Evolutionary conservation across 768 basidiomycete species (phyloP).

Genomic region (Tephrocybe sp.): DNA sequence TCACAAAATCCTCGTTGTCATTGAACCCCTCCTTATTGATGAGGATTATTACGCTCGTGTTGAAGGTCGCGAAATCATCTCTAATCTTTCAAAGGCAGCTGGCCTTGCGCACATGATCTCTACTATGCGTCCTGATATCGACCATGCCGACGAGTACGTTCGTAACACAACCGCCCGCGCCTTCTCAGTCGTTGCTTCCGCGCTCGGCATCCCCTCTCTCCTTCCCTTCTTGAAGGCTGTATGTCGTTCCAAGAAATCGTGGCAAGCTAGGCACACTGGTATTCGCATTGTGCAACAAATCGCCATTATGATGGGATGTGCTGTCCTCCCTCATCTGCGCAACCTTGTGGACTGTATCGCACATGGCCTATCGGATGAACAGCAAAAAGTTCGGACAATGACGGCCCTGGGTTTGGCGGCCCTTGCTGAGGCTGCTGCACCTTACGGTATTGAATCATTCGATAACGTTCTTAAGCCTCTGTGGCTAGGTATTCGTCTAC

Average conservation of each 20-base stretch:
- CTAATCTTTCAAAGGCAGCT: conserved; percentile 96
- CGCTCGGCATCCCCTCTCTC: conserved; percentile 94
- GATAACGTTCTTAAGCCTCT: conserved; percentile 94
- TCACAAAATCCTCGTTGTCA: conserved; percentile 99
- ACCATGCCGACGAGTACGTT: conserved; percentile 98
- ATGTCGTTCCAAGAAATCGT: conserved; percentile 98
- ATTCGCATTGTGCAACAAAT: conserved; percentile 99
- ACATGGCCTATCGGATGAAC: conserved; percentile 88
- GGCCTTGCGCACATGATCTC: conserved; percentile 99
- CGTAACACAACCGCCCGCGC: conserved; percentile 98
- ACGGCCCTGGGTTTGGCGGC: conserved; percentile 90
- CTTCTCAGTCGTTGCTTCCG: conserved; percentile 98
- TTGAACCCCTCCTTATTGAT: conserved; percentile 97
- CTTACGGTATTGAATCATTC: conserved; percentile 99
- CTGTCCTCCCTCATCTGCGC: conserved; percentile 93
- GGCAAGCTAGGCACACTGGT: conserved; percentile 99
- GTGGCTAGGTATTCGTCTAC: conserved; percentile 91
- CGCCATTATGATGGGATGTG: conserved; percentile 99
- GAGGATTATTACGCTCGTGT: conserved; percentile 97
- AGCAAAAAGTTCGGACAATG: conserved; percentile 96
- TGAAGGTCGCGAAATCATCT: conserved; percentile 98
- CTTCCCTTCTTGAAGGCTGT: conserved; percentile 98
- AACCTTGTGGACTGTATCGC: conserved; percentile 97
- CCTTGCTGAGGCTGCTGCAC: conserved; percentile 93
- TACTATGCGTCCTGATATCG: conserved; percentile 99